Evolutionary conservation across 345 rosid species (phyloP).

Genomic region (Eucalyptus victrix): DNA sequence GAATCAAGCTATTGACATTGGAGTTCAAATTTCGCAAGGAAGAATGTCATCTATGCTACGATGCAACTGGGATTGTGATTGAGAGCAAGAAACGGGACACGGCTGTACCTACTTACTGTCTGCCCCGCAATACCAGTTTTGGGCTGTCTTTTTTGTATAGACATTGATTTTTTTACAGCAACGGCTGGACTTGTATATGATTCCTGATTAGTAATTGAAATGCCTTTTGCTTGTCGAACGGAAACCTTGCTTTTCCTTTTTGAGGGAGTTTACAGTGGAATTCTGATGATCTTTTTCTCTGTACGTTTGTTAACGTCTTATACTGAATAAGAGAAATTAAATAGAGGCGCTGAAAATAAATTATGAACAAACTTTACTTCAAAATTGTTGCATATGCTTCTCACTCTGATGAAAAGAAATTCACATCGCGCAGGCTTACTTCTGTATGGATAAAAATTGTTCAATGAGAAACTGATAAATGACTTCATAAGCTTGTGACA

Average conservation of each 20-base stretch:
- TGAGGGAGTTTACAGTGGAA: not conserved
- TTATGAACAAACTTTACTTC: not conserved
- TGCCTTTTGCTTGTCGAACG: not conserved
- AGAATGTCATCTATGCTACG: not conserved
- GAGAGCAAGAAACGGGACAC: not conserved
- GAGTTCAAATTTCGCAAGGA: not conserved
- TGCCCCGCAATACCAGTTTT: not conserved
- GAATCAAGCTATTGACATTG: not conserved
- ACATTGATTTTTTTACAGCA: not conserved
- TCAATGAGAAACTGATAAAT: not conserved
- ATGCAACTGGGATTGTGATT: not conserved
- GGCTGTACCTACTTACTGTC: not conserved
- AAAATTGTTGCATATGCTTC: not conserved
- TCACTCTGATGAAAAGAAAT: not conserved
- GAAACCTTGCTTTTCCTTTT: not conserved
- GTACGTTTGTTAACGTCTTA: not conserved
- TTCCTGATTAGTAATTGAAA: not conserved
- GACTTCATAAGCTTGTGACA: not conserved
- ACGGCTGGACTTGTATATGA: not conserved
- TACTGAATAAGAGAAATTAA: not conserved
- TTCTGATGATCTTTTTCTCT: not conserved
- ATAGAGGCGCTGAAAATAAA: not conserved
- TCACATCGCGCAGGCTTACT: not conserved
- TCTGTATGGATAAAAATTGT: not conserved
- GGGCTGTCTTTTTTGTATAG: not conserved